phyloP scores from a whole-genome alignment of 2,329 filamentous ascomycete genomes.

The Sordariomycetes sp. region DNA sequence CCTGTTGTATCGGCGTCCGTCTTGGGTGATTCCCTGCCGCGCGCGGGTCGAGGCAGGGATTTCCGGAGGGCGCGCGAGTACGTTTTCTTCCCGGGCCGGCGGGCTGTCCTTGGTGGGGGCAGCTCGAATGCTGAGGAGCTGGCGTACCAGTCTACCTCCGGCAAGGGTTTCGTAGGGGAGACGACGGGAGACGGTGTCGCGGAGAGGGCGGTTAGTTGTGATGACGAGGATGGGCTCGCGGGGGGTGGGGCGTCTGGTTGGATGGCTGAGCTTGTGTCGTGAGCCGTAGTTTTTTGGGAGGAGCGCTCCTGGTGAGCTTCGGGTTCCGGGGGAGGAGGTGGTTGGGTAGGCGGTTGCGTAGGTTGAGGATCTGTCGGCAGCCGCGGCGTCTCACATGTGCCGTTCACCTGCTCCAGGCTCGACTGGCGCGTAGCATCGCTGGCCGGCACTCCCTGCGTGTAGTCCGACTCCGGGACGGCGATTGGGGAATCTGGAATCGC shows the following conservation, averaged over 20 bases:
- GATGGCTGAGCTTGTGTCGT: neutral
- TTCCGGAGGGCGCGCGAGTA: conserved; percentile 1
- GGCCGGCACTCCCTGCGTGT: neutral
- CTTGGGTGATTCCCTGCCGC: conserved; percentile 13
- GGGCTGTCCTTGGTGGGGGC: conserved; percentile 3
- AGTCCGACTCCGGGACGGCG: conserved; percentile 2
- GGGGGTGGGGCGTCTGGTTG: neutral
- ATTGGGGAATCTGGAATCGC: neutral
- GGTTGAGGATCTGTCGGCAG: neutral
- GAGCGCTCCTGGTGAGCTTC: neutral
- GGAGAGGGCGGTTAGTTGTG: conserved; percentile 18
- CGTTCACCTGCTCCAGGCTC: neutral
- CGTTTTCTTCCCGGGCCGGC: conserved; percentile 2
- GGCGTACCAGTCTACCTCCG: neutral
- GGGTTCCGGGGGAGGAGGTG: neutral
- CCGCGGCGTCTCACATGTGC: neutral
- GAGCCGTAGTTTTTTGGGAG: neutral
- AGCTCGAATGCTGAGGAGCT: neutral
- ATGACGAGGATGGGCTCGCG: neutral
- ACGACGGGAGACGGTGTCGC: conserved; percentile 10
- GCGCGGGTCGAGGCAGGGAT: neutral
- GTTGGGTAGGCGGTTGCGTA: neutral
- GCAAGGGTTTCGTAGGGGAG: neutral
- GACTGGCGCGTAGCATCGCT: neutral
- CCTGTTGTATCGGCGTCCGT: conserved; percentile 19